phyloP scores from a whole-genome alignment of 164 flowering plant species.

The Dillenia turbinata region DNA sequence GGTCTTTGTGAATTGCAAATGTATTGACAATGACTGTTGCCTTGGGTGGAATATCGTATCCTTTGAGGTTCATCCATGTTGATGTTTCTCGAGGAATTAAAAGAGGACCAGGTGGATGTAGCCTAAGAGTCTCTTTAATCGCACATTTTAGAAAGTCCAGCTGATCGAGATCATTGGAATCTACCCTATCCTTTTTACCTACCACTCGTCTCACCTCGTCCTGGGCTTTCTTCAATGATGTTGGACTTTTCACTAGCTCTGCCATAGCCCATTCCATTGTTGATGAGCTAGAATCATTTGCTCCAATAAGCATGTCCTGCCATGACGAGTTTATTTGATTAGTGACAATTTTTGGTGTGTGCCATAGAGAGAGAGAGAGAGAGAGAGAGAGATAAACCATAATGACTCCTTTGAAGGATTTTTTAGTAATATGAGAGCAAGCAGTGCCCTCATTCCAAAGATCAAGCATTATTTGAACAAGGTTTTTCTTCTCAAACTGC shows the following conservation, averaged over 20 bases:
- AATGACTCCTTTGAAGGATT: constrained; percentile 2
- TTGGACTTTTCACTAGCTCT: constrained; percentile 13
- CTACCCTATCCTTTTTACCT: constrained; percentile 8
- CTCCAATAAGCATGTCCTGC: constrained; percentile 13
- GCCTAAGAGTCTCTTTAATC: too few species aligned
- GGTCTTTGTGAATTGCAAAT: constrained; percentile 12
- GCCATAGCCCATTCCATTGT: constrained; percentile 11
- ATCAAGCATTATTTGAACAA: constrained; percentile 15
- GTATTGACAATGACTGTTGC: constrained; percentile 9
- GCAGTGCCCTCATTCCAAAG: constrained; percentile 5
- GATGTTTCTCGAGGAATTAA: too few species aligned
- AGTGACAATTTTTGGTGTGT: not conserved
- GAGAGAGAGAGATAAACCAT: not conserved
- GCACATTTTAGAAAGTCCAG: too few species aligned
- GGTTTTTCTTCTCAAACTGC: too few species aligned
- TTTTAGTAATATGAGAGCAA: not conserved
- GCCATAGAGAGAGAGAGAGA: not conserved
- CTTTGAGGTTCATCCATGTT: too few species aligned
- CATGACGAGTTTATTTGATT: not conserved
- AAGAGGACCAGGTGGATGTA: too few species aligned
- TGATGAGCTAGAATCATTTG: constrained; percentile 1
- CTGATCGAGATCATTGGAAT: too few species aligned
- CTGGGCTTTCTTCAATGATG: constrained; percentile 10
- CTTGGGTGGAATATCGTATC: too few species aligned
- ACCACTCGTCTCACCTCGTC: constrained; percentile 14